These are phyloP conservation scores for Hymenotorrendiella dingleyae DNA, from an alignment of 2,329 filamentous ascomycete species.

Conservation along the genomic window DNA sequence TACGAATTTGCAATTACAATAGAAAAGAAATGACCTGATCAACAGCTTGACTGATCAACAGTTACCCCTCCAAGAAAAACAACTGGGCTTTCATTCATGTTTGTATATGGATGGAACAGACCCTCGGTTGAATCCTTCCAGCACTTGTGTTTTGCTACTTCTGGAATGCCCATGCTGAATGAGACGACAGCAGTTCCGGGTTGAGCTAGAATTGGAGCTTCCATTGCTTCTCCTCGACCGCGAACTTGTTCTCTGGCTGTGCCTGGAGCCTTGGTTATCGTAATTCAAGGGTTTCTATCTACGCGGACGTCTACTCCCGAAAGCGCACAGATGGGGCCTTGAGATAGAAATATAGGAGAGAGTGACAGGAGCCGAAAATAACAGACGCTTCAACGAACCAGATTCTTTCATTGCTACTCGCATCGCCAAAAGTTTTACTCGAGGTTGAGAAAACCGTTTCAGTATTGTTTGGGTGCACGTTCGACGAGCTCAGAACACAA, in stretches of 20 bases:
- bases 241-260: not conserved
- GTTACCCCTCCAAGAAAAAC: not conserved
- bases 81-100: not conserved
- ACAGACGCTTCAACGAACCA: not conserved
- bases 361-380: not conserved
- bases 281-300: not conserved
- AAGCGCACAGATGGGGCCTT: not conserved
- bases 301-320: not conserved
- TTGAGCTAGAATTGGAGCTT: not conserved
- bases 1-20: not conserved
- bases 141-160: not conserved
- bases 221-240: not conserved
- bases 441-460: not conserved
- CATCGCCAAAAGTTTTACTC: not conserved
- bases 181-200: not conserved
- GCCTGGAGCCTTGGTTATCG: conserved; percentile 1
- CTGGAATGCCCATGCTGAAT: not conserved
- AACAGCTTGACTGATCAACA: too few relatives aligned
- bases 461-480: not conserved
- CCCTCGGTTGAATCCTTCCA: not conserved
- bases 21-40: not conserved
- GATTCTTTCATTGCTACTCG: not conserved
- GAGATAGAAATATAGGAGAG: not conserved
- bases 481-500: not conserved
- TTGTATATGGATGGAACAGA: not conserved